Percentiles rank a stretch among this genome's conserved stretches.
Evolutionary conservation across 352 stramenopile genomes (phyloP).

Genomic region (Elongisporangium prolatum): DNA sequence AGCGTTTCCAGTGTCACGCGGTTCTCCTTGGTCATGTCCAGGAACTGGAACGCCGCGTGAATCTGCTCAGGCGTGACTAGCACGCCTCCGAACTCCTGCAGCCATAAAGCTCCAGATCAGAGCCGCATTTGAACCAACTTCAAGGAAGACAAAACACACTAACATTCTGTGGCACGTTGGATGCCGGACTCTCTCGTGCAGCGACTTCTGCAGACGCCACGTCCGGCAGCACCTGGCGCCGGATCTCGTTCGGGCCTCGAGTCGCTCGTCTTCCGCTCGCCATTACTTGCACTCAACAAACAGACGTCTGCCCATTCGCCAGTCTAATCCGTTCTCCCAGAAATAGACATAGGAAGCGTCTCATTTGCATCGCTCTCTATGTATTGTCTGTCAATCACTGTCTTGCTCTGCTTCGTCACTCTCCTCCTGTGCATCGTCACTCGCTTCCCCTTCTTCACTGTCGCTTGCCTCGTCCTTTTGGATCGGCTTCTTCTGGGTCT

Average conservation of each 20-base stretch:
- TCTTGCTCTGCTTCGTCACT: slow-evolving; percentile 2
- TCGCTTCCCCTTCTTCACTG: no score
- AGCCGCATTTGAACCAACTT: no score
- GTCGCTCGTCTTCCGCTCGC: not conserved
- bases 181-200: not conserved
- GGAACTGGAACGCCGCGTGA: slow-evolving; percentile 83
- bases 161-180: not conserved
- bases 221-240: not conserved
- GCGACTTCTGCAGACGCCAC: not conserved
- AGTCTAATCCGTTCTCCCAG: not conserved
- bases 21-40: slow-evolving; percentile 80
- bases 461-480: slow-evolving; percentile 2
- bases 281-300: not conserved
- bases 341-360: not conserved
- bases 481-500: not conserved
- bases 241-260: not conserved
- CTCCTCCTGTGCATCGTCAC: no score
- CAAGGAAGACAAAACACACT: no score
- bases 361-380: not conserved
- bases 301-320: no score
- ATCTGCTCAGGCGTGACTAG: slow-evolving; percentile 85
- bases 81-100: slow-evolving; percentile 73
- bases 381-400: not conserved
- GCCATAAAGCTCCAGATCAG: not conserved
- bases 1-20: slow-evolving; percentile 81